Evolutionary conservation across 805 yeast genomes (phyloP).

Genomic region (Saturnispora dispora): DNA sequence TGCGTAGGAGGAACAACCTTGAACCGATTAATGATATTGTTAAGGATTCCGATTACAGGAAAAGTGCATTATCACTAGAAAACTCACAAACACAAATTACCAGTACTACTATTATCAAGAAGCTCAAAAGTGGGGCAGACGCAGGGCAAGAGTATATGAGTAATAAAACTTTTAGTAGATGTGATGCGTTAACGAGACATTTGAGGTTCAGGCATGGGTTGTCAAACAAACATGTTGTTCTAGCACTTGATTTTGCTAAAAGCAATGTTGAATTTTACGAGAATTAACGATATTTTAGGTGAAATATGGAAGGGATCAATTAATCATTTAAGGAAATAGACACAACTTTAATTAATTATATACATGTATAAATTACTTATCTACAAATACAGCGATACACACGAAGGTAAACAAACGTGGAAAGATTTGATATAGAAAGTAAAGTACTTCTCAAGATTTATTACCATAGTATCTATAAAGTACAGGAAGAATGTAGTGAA

Average conservation of each 20-base stretch:
- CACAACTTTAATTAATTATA: neutral
- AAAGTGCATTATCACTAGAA: slow-evolving; percentile 20
- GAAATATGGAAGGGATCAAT: neutral
- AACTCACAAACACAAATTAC: slow-evolving; percentile 25
- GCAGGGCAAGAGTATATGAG: slow-evolving; percentile 23
- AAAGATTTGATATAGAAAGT: too few species aligned
- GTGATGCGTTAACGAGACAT: slow-evolving; percentile 92
- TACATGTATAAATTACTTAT: neutral
- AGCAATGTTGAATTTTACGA: slow-evolving; percentile 59
- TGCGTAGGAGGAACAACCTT: slow-evolving; percentile 36
- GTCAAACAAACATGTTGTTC: slow-evolving; percentile 55
- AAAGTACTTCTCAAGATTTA: neutral
- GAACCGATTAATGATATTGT: slow-evolving; percentile 39
- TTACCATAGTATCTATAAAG: neutral
- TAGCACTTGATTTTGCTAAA: slow-evolving; percentile 66
- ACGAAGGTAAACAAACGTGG: neutral
- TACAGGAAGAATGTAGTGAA: neutral
- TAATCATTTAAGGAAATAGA: neutral
- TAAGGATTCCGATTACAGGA: slow-evolving; percentile 20
- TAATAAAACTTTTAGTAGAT: slow-evolving; percentile 76
- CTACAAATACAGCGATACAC: neutral
- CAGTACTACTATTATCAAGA: slow-evolving; percentile 30
- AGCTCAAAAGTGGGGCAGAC: slow-evolving; percentile 24
- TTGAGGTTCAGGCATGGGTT: slow-evolving; percentile 83
- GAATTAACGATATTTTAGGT: neutral